Percentiles rank a stretch among this genome's conserved stretches.
Conservation (phyloP, 768 basidiomycete genomes). For the Rhodotorula toruloides region DNA sequence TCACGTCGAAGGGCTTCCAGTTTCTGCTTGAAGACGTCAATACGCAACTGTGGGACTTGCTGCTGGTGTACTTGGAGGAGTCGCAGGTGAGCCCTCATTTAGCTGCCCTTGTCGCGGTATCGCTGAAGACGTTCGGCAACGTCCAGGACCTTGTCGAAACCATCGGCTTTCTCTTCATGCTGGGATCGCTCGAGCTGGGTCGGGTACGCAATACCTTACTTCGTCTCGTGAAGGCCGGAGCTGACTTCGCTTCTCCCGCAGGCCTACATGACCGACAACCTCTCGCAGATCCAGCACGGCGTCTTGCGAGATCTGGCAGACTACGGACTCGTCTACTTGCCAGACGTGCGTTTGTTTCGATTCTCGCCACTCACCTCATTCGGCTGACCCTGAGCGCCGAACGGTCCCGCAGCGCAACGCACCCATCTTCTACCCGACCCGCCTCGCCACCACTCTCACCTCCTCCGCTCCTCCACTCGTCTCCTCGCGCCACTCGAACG, state of each 20-base stretch:
- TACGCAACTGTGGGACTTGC: constrained; percentile 87
- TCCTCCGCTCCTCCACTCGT: constrained; percentile 68
- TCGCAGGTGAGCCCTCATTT: constrained; percentile 59
- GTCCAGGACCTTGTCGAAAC: constrained; percentile 84
- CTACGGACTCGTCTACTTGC: constrained; percentile 88
- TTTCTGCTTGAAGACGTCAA: constrained; percentile 92
- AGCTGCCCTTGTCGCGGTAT: background rate
- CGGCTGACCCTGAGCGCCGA: constrained; percentile 41
- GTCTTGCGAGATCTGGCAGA: constrained; percentile 88
- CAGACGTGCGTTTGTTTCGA: constrained; percentile 48
- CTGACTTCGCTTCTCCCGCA: constrained; percentile 45
- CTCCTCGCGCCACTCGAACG: constrained; percentile 49
- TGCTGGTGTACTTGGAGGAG: constrained; percentile 82
- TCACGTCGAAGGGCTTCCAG: constrained; percentile 92
- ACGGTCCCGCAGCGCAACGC: constrained; percentile 56
- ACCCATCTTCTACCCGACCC: constrained; percentile 84
- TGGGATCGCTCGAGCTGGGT: constrained; percentile 92
- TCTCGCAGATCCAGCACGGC: constrained; percentile 71
- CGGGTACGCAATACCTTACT: constrained; percentile 54
- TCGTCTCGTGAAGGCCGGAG: constrained; percentile 23
- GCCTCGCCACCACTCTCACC: constrained; percentile 87
- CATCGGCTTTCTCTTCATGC: constrained; percentile 89
- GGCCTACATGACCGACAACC: constrained; percentile 82
- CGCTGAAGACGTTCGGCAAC: constrained; percentile 48
- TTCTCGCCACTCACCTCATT: background rate